Conservation (phyloP, 2,329 filamentous ascomycete genomes). For the Paradendryphiella salina region DNA sequence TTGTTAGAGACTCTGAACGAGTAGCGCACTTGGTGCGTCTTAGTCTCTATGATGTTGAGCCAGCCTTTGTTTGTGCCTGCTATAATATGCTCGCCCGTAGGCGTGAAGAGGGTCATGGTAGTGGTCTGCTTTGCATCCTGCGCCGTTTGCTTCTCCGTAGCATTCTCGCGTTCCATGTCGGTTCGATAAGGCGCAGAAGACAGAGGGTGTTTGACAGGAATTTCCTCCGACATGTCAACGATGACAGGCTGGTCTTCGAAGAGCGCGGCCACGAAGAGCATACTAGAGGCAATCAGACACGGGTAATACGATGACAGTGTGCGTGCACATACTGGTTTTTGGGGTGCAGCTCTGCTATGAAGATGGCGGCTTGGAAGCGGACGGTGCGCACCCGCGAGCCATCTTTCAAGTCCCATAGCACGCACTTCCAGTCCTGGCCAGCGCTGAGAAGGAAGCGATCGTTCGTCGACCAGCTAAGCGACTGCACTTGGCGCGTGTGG, state of each 20-base stretch:
- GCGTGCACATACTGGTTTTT: conserved; percentile 70
- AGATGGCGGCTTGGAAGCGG: conserved; percentile 89
- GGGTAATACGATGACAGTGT: neutral
- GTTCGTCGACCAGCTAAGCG: conserved; percentile 90
- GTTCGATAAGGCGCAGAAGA: conserved; percentile 80
- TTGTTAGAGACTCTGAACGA: conserved; percentile 86
- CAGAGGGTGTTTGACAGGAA: conserved; percentile 74
- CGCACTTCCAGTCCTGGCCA: conserved; percentile 94
- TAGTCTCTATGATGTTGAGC: conserved; percentile 90
- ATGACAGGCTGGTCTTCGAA: conserved; percentile 92
- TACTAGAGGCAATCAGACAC: conserved; percentile 53
- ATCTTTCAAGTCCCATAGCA: conserved; percentile 88
- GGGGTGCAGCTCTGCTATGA: conserved; percentile 93
- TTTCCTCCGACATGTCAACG: conserved; percentile 73
- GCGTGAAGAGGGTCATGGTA: conserved; percentile 87
- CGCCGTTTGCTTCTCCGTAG: conserved; percentile 81
- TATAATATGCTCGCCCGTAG: conserved; percentile 83
- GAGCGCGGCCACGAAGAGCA: conserved; percentile 85
- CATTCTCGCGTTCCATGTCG: conserved; percentile 69
- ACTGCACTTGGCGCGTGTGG: conserved; percentile 92
- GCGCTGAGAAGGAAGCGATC: conserved; percentile 89
- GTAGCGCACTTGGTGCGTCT: conserved; percentile 80
- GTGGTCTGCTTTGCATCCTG: conserved; percentile 95
- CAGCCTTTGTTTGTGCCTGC: conserved; percentile 94
- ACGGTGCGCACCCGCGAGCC: conserved; percentile 76